Evolutionary conservation across 2,329 filamentous ascomycete genomes (phyloP), one percentile per base, ranked within the genome.

Genomic region (Achaetomium macrosporum): DNA sequence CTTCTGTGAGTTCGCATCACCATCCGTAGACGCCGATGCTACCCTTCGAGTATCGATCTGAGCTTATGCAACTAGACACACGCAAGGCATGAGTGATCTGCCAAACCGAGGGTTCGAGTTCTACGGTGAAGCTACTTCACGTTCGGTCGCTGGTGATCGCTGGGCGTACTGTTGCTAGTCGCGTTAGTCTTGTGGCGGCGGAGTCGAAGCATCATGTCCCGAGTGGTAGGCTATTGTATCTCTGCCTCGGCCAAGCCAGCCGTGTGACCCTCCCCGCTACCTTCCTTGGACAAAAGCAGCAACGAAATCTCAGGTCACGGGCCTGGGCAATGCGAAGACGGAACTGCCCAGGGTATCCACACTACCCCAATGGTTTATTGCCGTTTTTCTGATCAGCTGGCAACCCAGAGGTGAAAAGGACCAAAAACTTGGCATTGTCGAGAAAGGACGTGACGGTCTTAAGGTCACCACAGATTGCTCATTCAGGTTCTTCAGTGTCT

Each of bases 201-300:
- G 4, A 4, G 25, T 25, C 25, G 25, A 16, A 8, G 16, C 29
- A 35, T 42, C 29, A 42, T n/a, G 3, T 37, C 35, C 15, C 35
- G 35, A 37, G 13, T 25, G 25, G 7, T 25, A 25, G 4, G 25
- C 25, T 17, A 9, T 29, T 39, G 16, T 29, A 35, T 39, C 52
- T 44, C 30, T 39, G 43, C 42, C 42, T 44, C 43, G 50, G 43
- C 33, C 47, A 47, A 31, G 31, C 48, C 51, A 50, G 46, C 46
- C 47, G 47, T 51, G 49, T 55, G 48, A 55, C 53, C 47, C 35
- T 16, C 35, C 30, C 37, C 15, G 33, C 50, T 54, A 46, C 55
- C 44, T 42, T 54, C 41, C 39, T 54, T 31, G 19, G 35, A 54
- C 46, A 54, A 51, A n/a, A 42, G 51, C 48, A 41, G 45, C 33